Base-by-base conservation (phyloP, 768 basidiomycete species). In the Suillus ampliporus region DNA sequence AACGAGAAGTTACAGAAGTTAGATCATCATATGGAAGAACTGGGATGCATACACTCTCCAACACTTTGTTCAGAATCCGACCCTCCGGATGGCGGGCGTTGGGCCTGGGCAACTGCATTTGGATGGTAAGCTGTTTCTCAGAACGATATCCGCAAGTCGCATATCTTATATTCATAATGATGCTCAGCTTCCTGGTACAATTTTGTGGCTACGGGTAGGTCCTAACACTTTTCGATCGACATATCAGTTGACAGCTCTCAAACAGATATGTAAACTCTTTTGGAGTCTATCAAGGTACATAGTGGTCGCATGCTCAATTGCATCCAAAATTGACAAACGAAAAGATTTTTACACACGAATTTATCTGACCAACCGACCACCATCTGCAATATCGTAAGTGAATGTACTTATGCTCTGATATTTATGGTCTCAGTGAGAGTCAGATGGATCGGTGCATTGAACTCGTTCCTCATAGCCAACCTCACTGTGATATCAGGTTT, bases 361-460 rank as follows among this genome's bases (percentile, higher is more conserved):
- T 13, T 74, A 74, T 53, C 68, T 77, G 41, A 63, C 68, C 19
- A 69, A 73, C 28, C 48, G 69, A 21, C 64, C 72, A 0, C 46
- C 74, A 15, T 74, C 76, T 14, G 57, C 72, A 11, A 72, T 76
- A 31, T 70, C 74, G 74, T 73, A 50, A 61, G 72, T 61, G 26
- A 60, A 26, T 41, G 4, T 34, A 7, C 37, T 21, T 38, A 37
- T 13, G 6, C 56, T 63, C 37, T 78, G 80, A 46, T 69, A 3
- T 75, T 9, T 65, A 76, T 41, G 71, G 70, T 13, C 64, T 73
- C 23, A 79, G 75, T 66, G 26, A 10, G 10, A 31, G 28, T 21
- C 40, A 71, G 70, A 13, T 76, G 71, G 71, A 76, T 85, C 57
- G 83, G 82, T 19, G 79, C 81, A 31, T 68, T 79, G 13, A 79